phyloP scores from a whole-genome alignment of 177 flowering plant species.

The Vitis hybrid region DNA sequence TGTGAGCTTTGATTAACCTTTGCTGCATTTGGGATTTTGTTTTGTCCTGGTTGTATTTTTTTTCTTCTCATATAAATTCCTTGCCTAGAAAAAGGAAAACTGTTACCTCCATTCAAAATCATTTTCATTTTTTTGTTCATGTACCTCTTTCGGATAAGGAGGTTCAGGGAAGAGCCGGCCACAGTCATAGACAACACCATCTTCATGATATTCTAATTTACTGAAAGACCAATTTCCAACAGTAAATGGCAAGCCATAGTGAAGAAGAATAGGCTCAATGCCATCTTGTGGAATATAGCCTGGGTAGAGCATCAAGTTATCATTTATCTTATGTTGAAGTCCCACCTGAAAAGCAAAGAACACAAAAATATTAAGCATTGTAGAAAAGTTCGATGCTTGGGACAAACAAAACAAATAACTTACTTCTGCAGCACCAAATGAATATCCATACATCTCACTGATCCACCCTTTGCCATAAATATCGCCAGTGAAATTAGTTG shows the following conservation, averaged over 20 bases:
- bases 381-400: neutral
- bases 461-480: slow-evolving; percentile 97
- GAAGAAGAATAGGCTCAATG: slow-evolving; percentile 86
- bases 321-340: slow-evolving; percentile 89
- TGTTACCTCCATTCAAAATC: neutral
- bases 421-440: slow-evolving; percentile 99
- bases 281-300: slow-evolving; percentile 82
- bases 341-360: slow-evolving; percentile 69
- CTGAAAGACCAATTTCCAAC: slow-evolving; percentile 99
- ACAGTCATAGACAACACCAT: slow-evolving; percentile 85
- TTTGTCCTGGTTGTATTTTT: too few species aligned
- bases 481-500: slow-evolving; percentile 91
- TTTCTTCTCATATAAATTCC: too few species aligned
- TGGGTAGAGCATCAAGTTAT: slow-evolving; percentile 94
- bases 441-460: slow-evolving; percentile 99
- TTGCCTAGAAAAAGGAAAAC: too few species aligned
- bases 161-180: slow-evolving; percentile 90
- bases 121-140: neutral
- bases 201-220: slow-evolving; percentile 86
- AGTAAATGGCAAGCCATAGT: slow-evolving; percentile 86
- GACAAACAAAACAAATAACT: slow-evolving; percentile 23
- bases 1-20: too few species aligned
- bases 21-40: too few species aligned
- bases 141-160: slow-evolving; percentile 96
- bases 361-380: neutral